phyloP scores from a whole-genome alignment of 2,329 filamentous ascomycete species.

The Polytolypa hystricis region DNA sequence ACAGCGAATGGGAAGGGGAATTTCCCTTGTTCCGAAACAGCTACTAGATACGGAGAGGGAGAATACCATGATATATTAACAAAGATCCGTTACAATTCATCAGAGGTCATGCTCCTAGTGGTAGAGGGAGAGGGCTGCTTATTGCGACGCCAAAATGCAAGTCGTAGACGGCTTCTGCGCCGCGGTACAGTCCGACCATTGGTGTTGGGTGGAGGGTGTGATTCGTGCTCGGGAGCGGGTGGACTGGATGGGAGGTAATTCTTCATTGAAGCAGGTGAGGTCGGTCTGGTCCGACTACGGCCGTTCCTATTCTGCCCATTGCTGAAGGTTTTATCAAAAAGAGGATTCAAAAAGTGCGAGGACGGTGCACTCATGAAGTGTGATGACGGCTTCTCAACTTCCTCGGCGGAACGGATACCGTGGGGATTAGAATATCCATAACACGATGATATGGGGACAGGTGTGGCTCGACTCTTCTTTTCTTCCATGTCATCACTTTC shows the following conservation, averaged over 20 bases:
- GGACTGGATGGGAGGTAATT: slow-evolving; percentile 5
- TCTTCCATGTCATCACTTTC: slow-evolving; percentile 12
- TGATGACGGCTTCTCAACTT: not conserved
- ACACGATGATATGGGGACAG: not conserved
- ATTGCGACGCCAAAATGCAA: slow-evolving; percentile 32
- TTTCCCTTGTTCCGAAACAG: no score
- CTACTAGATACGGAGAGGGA: not conserved
- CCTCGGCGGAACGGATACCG: not conserved
- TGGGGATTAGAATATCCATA: not conserved
- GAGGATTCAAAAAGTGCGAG: slow-evolving; percentile 7
- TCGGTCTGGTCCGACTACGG: slow-evolving; percentile 5
- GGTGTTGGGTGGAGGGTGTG: not conserved
- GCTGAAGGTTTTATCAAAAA: slow-evolving; percentile 12
- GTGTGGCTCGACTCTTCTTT: slow-evolving; percentile 1
- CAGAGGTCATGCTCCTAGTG: no score
- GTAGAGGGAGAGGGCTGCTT: slow-evolving; percentile 6
- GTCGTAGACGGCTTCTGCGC: slow-evolving; percentile 27
- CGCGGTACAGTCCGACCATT: slow-evolving; percentile 18
- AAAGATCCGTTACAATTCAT: slow-evolving; percentile 3
- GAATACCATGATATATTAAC: slow-evolving; percentile 4
- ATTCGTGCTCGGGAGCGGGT: slow-evolving; percentile 4
- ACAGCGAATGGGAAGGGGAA: no score
- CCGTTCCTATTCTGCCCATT: slow-evolving; percentile 6
- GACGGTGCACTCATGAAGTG: slow-evolving; percentile 9
- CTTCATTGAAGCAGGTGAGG: slow-evolving; percentile 5